Percentiles rank a stretch among this genome's conserved stretches.
phyloP scores from a whole-genome alignment of 164 flowering plant genomes.

The Sextonia rubra region DNA sequence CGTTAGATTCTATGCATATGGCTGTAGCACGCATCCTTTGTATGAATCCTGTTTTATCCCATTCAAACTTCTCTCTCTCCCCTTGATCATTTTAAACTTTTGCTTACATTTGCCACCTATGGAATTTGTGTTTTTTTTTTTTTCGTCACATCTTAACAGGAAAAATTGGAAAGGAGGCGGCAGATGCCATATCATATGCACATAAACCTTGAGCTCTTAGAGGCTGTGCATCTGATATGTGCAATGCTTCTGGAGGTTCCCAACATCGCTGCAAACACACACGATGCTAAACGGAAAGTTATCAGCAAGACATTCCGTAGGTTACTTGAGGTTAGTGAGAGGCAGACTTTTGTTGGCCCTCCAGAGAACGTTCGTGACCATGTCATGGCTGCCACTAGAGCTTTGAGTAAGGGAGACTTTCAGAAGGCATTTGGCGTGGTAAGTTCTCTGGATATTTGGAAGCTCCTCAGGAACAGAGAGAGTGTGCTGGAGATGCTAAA shows the following conservation, averaged over 20 bases:
- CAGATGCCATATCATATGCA: constrained; percentile 99
- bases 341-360: constrained; percentile 85
- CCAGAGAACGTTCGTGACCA: constrained; percentile 95
- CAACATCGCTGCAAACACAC: constrained; percentile 78
- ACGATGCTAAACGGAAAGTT: constrained; percentile 68
- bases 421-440: constrained; percentile 63
- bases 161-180: constrained; percentile 81
- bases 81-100: no score
- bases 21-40: no score
- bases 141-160: constrained; percentile 35
- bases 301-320: constrained; percentile 88
- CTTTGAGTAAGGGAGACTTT: constrained; percentile 72
- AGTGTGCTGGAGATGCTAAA: constrained; percentile 67
- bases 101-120: no score
- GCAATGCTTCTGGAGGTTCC: constrained; percentile 99
- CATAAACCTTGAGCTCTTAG: constrained; percentile 88
- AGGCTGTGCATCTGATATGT: constrained; percentile 81
- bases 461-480: constrained; percentile 57
- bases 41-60: no score
- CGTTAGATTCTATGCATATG: no score
- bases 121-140: neutral
- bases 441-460: constrained; percentile 77
- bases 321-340: constrained; percentile 74
- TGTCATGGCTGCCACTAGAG: constrained; percentile 85
- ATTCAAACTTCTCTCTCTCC: no score